Evolutionary conservation across 2,329 filamentous ascomycete genomes (phyloP), one percentile per base, ranked within the genome.

Genomic region (Fusarium hainanense): DNA sequence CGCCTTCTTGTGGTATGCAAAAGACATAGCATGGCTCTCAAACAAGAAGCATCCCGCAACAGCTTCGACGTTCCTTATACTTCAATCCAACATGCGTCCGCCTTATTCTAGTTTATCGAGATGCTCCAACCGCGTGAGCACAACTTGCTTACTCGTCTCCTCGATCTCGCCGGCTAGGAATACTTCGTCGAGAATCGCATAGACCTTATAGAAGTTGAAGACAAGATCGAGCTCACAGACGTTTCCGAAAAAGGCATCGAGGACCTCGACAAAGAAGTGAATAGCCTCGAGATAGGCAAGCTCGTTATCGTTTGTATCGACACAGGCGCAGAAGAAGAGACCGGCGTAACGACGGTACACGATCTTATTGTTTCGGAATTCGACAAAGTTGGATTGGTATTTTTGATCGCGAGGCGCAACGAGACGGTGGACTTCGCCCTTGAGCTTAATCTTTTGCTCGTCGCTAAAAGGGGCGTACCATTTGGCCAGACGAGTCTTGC

Each of bases 361-460:
- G 75, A 99, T 92, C 85, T 98, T 98, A 79, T 95, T 94, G 82
- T 94, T 93, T 72, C 93, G 92, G 84, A 92, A 91, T 83, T 99
- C 96, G 86, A 99, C 96, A 78, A 99, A 99, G 85, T 99, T 99
- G 83, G 94, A 97, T 81, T 99, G 96, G 85, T 99, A 97, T 80
- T 99, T 99, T 80, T 99, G 96, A 82, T 99, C 96, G 78, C 96
- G 93, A 9, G 96, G 96, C 1, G 96, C 96, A 66, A 99, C 95
- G 74, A 99, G 93, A 69, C 96, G 94, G 86, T 99, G 96, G 76
- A 98, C 93, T 85, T 99, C 96, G 87, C 96, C 96, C 83, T 99
- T 99, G 76, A 99, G 87, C 84, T 97, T 98, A 81, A 99, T 93
- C 85, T 99, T 99, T 81, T 99, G 94, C 81, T 98, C 95, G 85